Conservation (phyloP, 2,329 filamentous ascomycete species). For the Fusarium sp. region DNA sequence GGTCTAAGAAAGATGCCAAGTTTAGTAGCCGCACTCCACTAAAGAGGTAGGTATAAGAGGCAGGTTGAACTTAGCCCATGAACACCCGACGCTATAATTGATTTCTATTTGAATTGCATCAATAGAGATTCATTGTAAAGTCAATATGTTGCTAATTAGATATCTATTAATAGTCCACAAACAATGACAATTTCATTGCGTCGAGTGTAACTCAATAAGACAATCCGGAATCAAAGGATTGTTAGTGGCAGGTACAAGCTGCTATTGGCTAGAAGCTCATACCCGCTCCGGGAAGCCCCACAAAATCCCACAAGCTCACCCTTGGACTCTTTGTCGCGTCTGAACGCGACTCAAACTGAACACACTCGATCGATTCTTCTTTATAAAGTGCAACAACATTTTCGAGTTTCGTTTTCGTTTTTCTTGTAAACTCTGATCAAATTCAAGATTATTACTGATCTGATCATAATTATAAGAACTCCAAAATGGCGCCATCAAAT, state of each 20-base stretch:
- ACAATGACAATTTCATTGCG: neutral
- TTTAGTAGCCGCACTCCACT: constrained; percentile 1
- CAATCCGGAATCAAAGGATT: constrained; percentile 7
- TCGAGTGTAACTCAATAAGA: neutral
- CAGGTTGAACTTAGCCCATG: neutral
- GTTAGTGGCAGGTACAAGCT: neutral
- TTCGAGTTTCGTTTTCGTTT: neutral
- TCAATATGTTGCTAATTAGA: neutral
- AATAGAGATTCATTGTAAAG: neutral
- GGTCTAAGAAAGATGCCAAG: constrained; percentile 1
- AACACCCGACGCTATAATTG: too few species aligned
- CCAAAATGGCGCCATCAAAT: constrained; percentile 56
- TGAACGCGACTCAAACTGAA: constrained; percentile 37
- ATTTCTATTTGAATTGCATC: too few species aligned
- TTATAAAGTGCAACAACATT: neutral
- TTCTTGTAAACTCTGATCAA: neutral
- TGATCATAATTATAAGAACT: neutral
- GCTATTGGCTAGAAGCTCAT: constrained; percentile 39
- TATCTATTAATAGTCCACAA: neutral
- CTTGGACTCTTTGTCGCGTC: constrained; percentile 30
- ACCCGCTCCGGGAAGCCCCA: constrained; percentile 30
- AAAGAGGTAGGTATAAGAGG: neutral
- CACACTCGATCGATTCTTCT: constrained; percentile 9
- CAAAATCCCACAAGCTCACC: constrained; percentile 26
- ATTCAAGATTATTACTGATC: neutral